Evolutionary conservation across 495 filamentous ascomycete species (phyloP), one percentile per base, ranked within the genome.

Genomic region (Xanthoparmelia taractica): DNA sequence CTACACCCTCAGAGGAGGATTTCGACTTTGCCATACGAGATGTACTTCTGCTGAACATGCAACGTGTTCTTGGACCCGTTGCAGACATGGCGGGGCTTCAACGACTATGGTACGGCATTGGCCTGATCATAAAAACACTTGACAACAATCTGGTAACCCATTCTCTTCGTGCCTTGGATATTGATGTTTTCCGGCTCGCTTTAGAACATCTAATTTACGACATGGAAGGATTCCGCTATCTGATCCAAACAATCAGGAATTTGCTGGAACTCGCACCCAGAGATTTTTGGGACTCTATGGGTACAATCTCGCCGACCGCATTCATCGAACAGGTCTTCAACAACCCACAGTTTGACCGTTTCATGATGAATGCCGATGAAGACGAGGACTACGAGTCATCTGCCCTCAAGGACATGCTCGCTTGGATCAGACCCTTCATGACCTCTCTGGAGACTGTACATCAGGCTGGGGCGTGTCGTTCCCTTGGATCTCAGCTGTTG

Each of bases 241-340:
- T 92, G 8, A 69, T 94, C 34, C 81, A 84, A 63, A 84, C 84
- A 1, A 83, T 94, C 57, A 79, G 80, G 36, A 77, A 72, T 13
- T 78, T 96, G 18, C 74, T 97, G 50, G 82, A 85, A 61, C 88
- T 88, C 63, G 87, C 89, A 0, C 81, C 89, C 0, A 81, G 79
- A 50, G 87, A 88, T 61, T 95, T 96, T 68, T 96, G 92, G 92
- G 86, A 87, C 65, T 88, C 90, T 1, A 88, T 91, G 77, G 87
- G 88, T 37, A 80, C 87, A 20, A 88, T 91, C 54, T 87, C 87
- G 2, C 86, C 90, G 10, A 83, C 85, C 37, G 79, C 84, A 34
- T 78, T 96, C 47, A 82, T 88, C 56, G 89, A 95, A 65, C 83
- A 87, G 58, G 83, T 94, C 55, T 87, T 93, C 70, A 82, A 82